Base-by-base conservation (phyloP, 179 eudicot species). In the Drosera spatulata region DNA sequence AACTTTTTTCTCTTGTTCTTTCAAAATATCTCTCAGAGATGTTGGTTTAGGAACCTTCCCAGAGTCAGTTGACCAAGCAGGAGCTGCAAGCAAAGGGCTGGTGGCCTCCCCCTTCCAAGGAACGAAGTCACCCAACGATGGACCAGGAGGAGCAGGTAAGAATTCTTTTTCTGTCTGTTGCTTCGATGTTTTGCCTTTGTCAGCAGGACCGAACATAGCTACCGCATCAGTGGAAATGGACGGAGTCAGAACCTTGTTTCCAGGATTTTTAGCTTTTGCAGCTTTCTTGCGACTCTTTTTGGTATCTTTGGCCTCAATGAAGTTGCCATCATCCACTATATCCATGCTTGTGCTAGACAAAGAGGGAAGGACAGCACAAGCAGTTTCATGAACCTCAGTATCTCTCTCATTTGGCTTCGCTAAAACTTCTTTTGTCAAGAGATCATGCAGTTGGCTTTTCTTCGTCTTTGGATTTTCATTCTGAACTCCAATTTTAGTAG, bases 41-140 rank as follows among this genome's bases (percentile, higher is more conserved):
- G 85, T 70, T 51, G 85, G 77, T 74, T 84, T 83, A 3, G 86
- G 45, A 48, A 64, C 41, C 69, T 87, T 91, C 39, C 80, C 87
- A 65, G 95, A 67, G 48, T 94, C 97, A 10, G 86, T 74, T 13
- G 86, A 82, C 99, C 99, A 91, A 12, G 97, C 99, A 55, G 86
- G 95, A 55, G 81, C 79, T 54, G 97, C 33, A 0, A 22, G 78
- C 39, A 84, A 61, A 60, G 91, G 72, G 70, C 75, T 83, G 4
- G 79, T 66, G 14, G 91, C 58, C 49, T 94, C 99, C 46, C 85
- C 97, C 63, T 82, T 94, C 99, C 99, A 94, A 39, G 73, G 69
- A 50, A 94, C 91, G 82, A 87, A 94, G 63, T 94, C 99, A 58
- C 96, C 97, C 10, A 94, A 68, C 63, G 97, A 90, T 55, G 97